Base-by-base conservation (phyloP, 129 eudicot species). In the Centrapalus pauciflorus region DNA sequence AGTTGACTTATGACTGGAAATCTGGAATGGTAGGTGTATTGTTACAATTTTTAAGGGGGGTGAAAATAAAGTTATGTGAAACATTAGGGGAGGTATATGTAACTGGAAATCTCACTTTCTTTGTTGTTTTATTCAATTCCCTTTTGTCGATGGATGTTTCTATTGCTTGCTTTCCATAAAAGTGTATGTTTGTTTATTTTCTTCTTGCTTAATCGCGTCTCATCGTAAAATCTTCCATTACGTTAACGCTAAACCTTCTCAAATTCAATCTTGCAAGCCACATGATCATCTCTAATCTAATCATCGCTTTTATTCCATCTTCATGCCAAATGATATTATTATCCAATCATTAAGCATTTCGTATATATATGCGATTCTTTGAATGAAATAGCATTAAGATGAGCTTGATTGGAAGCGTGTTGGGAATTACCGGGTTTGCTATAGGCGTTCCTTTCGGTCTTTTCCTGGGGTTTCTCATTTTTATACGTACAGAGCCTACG, bases 401-500 rank as follows among this genome's bases (percentile, higher is more conserved):
- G 85, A 78, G 84, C 64, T 71, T 87, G 65, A 12, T 83, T 46
- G 81, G 80, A 27, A 76, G 78, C 65, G 73, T 87, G 28, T 77
- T 87, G 46, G 90, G 82, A 58, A 37, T 75, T 14, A 67, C 72
- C 4, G 95, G 95, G 8, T 87, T 87, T 64, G 84, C 80, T 6
- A 50, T 84, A 19, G 95, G 95, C 43, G 74, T 84, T 17, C 82
- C 88, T 0, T 30, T 87, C 2, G 95, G 95, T 41, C 71, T 84
- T 49, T 32, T 76, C n/a, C 33, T 81, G 45, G 91, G 90, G 8
- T 87, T 76, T 62, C 68, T 80, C 51, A 3, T 81, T 19, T 87
- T 87, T 60, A 74, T 67, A 46, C 66, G 58, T 60, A 81, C 77
- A 48, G 78, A 74, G 20, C 66, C 86, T 72, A 35, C 67, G 70